Evolutionary conservation across 108 stramenopile species (phyloP).

Genomic region (Mediolabrus comicus): DNA sequence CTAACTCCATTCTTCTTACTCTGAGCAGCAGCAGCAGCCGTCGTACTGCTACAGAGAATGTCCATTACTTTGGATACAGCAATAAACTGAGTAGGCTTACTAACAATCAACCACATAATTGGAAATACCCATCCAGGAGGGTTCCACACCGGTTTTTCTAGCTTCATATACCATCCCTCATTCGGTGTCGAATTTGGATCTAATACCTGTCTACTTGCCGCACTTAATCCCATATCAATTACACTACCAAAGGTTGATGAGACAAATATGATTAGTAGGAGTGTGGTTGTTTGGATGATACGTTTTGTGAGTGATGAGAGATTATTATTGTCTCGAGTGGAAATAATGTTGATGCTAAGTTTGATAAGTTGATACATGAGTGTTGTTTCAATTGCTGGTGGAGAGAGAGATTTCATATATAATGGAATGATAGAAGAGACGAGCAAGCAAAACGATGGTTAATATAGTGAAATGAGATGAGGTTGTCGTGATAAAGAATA

Average conservation of each 20-base stretch:
- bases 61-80: slow-evolving; percentile 43
- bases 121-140: slow-evolving; percentile 78
- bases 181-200: slow-evolving; percentile 48
- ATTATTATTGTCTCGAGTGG: background rate
- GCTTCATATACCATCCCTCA: slow-evolving; percentile 55
- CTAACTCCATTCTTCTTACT: background rate
- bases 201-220: slow-evolving; percentile 54
- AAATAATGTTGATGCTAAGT: background rate
- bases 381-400: slow-evolving; percentile 9
- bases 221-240: slow-evolving; percentile 46
- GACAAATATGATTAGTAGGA: slow-evolving; percentile 38
- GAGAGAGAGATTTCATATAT: background rate
- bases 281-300: slow-evolving; percentile 11
- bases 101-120: slow-evolving; percentile 77
- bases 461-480: no score
- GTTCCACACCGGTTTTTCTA: slow-evolving; percentile 62
- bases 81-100: slow-evolving; percentile 70
- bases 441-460: background rate
- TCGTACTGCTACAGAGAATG: no score
- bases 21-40: no score
- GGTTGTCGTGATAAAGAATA: no score
- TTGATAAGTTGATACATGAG: slow-evolving; percentile 18
- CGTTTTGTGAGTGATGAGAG: background rate
- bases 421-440: background rate
- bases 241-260: slow-evolving; percentile 44